Evolutionary conservation across 805 yeast species (phyloP), one percentile per base, ranked within the genome.

Genomic region (Candida maltosa): DNA sequence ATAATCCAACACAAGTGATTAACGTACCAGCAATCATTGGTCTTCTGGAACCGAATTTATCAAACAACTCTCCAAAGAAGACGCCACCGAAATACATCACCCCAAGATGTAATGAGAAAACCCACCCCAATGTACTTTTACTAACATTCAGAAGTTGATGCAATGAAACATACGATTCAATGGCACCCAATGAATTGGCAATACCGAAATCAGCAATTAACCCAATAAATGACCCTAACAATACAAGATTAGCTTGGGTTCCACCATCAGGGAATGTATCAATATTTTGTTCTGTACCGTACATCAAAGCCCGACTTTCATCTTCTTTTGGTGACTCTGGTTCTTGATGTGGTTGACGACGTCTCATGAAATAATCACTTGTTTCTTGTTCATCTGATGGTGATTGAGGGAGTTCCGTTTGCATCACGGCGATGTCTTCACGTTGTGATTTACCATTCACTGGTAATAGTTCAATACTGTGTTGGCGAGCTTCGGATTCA

Each of bases 191-290:
- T 4, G 59, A 42, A 35, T 57, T 58, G 23, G 56, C 55, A 36
- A 58, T 51, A 6, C 60, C 60, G 33, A 58, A 50, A 32, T 46
- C 52, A 5, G 56, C 54, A 10, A 52, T 51, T 15, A 58, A 34
- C 4, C 63, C 62, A 23, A 52, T 36, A 30, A 56, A 58, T 11
- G 56, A 48, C 9, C 62, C 65, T 2, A 45, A 22, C 15, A 59
- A 38, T 10, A 51, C 53, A 16, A 49, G 19, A 32, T 54, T 48
- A 1, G 62, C 63, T 29, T 36, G 29, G 26, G 30, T 26, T 2
- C 65, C 62, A 10, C 63, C 63, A 34, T 59, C 65, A 1, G 65
- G 63, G 30, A 58, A 55, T 20, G 27, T 12, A 32, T 33, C 35
- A 7, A 57, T 51, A 27, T 56, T 43, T 12, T 42, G 30, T 29